Evolutionary conservation across 2,329 filamentous ascomycete species (phyloP), one percentile per base, ranked within the genome.

Genomic region (Alternaria metachromatica): DNA sequence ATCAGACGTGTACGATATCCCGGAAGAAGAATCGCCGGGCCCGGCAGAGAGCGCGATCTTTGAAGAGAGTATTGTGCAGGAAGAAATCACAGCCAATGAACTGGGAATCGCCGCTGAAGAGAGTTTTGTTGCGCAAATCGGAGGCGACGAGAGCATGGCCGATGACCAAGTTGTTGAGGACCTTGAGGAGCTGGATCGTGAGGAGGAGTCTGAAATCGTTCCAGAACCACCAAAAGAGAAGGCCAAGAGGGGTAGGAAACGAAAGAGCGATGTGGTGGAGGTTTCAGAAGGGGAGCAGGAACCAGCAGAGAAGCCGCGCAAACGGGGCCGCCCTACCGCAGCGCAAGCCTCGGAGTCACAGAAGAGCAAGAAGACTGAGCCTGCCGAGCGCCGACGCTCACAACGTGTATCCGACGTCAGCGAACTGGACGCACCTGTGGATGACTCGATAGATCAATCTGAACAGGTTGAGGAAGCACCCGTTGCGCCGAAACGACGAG

Each of bases 11-110:
- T 80, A 79, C 58, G 73, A 75, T n/a, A 65, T 80, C n/a, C 66
- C 68, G 12, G 68, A 69, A 48, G 73, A 76, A 44, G 63, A 60
- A 12, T 80, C 78, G 6, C 78, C 78, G 6, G 70, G 57, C 13
- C 73, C 70, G 10, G 69, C 62, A 33, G 65, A 69, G 12, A 78
- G 73, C 41, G 65, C 68, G 10, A 66, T 72, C 10, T 62, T 76
- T 18, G 77, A 79, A 21, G 77, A 80, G 50, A 78, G 70, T 37
- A 56, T 78, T 20, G 63, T 75, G 26, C 77, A 80, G 46, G 74
- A 76, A 30, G 73, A 80, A 44, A 75, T 74, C 3, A 68, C 58
- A 3, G 65, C 68, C 9, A 71, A 72, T 21, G 76, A 77, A 15
- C 75, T 72, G 2, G 67, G 58, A 1, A 50, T 71, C 25, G 25